Evolutionary conservation across 2,329 filamentous ascomycete genomes (phyloP).

Genomic region (Curvularia verruculosa): DNA sequence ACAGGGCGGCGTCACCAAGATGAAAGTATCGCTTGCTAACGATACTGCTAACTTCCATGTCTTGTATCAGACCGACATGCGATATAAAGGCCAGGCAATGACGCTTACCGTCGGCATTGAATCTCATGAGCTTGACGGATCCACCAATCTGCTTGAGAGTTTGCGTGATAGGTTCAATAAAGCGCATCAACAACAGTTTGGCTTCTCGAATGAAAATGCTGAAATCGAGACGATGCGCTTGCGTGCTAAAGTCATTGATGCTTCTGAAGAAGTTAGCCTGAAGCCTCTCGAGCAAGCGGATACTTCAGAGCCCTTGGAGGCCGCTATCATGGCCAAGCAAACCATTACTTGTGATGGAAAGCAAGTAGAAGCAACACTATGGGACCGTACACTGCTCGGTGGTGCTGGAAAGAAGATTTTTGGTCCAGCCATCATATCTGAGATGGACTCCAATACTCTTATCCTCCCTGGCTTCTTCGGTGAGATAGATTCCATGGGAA

Average conservation of each 20-base stretch:
- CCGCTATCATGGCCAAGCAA: slow-evolving; percentile 49
- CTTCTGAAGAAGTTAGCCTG: slow-evolving; percentile 52
- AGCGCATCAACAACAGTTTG: slow-evolving; percentile 55
- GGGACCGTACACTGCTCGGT: slow-evolving; percentile 53
- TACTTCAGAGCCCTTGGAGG: slow-evolving; percentile 38
- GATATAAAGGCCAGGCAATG: slow-evolving; percentile 56
- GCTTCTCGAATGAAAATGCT: slow-evolving; percentile 51
- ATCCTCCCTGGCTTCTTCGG: slow-evolving; percentile 56
- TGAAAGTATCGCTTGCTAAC: slow-evolving; percentile 47
- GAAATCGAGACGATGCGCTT: slow-evolving; percentile 59
- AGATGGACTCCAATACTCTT: slow-evolving; percentile 60
- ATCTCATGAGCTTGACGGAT: slow-evolving; percentile 45
- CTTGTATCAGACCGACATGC: slow-evolving; percentile 54
- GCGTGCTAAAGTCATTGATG: slow-evolving; percentile 53
- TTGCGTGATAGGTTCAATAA: slow-evolving; percentile 51
- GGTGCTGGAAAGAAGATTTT: slow-evolving; percentile 50
- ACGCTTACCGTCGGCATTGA: slow-evolving; percentile 45
- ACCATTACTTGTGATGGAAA: slow-evolving; percentile 52
- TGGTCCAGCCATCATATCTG: slow-evolving; percentile 57
- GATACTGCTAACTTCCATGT: slow-evolving; percentile 40
- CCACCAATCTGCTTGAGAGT: slow-evolving; percentile 35
- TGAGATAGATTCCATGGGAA: slow-evolving; percentile 56
- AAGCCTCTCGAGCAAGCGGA: slow-evolving; percentile 38
- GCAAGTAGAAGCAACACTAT: slow-evolving; percentile 51
- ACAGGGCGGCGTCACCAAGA: slow-evolving; percentile 46